phyloP scores from a whole-genome alignment of 768 basidiomycete genomes.

The Auriscalpium orientale region DNA sequence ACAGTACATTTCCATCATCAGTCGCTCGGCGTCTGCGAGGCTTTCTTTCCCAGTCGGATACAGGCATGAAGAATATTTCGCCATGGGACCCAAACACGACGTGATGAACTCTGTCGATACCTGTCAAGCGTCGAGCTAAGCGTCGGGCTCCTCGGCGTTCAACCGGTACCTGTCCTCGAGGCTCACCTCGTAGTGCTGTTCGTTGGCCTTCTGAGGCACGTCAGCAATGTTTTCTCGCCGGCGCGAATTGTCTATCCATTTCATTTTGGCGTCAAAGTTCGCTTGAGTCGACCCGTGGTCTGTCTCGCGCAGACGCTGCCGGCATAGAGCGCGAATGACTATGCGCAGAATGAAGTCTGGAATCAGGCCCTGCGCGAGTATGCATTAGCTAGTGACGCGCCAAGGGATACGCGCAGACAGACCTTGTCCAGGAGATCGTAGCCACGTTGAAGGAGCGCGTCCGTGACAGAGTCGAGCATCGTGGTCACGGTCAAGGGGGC shows the following conservation, averaged over 20 bases:
- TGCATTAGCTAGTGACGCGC: not conserved
- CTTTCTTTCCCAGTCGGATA: constrained; percentile 55
- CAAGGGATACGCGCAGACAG: not conserved
- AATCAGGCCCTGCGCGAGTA: constrained; percentile 39
- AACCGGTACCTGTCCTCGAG: too few relatives aligned
- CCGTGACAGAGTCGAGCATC: constrained; percentile 2
- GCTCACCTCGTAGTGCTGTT: constrained; percentile 67
- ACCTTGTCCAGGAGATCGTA: constrained; percentile 30
- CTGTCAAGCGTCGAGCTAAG: constrained; percentile 21
- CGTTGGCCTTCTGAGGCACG: constrained; percentile 59
- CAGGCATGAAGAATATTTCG: constrained; percentile 61
- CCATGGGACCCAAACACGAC: constrained; percentile 55
- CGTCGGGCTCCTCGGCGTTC: not conserved
- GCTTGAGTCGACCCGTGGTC: constrained; percentile 50
- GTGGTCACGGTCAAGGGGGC: not conserved
- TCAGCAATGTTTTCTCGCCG: constrained; percentile 47
- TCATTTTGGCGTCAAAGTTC: constrained; percentile 60
- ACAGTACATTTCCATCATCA: constrained; percentile 64
- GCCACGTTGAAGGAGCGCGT: constrained; percentile 28
- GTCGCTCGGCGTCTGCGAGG: constrained; percentile 53
- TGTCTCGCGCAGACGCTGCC: constrained; percentile 51
- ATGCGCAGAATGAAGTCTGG: constrained; percentile 51
- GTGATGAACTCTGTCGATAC: constrained; percentile 56
- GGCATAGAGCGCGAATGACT: constrained; percentile 40
- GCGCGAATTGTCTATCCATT: constrained; percentile 52